Conservation (phyloP, 2,329 filamentous ascomycete genomes). For the Colletotrichum orchidophilum region DNA sequence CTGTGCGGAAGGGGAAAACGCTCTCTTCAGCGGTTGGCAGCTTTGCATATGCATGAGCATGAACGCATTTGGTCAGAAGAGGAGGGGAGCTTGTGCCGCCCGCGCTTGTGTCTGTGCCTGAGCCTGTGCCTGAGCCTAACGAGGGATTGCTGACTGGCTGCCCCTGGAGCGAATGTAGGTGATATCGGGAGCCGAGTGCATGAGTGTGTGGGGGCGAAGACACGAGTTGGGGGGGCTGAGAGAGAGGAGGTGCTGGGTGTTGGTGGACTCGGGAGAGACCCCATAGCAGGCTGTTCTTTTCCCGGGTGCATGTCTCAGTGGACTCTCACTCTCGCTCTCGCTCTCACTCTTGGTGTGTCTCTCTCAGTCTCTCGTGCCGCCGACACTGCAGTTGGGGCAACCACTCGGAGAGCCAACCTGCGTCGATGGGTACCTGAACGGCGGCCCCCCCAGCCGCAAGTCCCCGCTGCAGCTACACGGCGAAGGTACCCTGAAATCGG, state of each 20-base stretch:
- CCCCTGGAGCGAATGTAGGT: background rate
- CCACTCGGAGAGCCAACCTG: conserved; percentile 1
- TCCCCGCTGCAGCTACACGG: background rate
- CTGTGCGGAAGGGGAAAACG: background rate
- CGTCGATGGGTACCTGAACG: conserved; percentile 7
- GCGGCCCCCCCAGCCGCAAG: background rate
- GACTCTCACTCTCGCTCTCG: background rate
- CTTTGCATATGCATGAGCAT: background rate
- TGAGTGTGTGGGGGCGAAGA: conserved; percentile 12
- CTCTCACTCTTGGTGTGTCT: background rate
- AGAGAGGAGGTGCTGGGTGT: background rate
- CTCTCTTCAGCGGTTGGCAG: conserved; percentile 23
- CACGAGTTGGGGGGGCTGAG: conserved; percentile 2
- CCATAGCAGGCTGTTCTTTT: conserved; percentile 4
- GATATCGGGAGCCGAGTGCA: conserved; percentile 20
- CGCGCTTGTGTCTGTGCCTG: background rate
- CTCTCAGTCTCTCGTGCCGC: too few relatives aligned
- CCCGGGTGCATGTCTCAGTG: conserved; percentile 20
- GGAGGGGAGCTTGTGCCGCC: background rate
- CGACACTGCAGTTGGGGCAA: background rate
- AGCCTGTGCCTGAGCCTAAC: conserved; percentile 15
- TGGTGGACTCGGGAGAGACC: background rate
- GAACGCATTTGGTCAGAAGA: background rate
- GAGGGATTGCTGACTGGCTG: conserved; percentile 6
- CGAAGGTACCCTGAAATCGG: background rate